Evolutionary conservation across 176 grass and related monocot genomes (phyloP).

Genomic region (Avena eriantha): DNA sequence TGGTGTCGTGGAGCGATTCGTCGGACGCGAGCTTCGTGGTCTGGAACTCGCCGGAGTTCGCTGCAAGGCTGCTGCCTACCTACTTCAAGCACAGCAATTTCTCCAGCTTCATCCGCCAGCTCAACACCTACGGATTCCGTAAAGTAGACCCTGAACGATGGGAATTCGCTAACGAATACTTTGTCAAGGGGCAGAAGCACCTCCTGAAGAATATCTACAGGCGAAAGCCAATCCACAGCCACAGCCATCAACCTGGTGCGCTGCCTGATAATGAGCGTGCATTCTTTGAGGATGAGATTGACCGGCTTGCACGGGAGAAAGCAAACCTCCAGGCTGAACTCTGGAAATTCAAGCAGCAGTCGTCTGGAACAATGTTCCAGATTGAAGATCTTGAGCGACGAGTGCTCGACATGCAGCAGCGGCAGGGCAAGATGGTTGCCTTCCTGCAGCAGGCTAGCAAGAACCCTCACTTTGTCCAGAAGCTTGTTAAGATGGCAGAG

Average conservation of each 20-base stretch:
- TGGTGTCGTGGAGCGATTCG: slow-evolving; percentile 81
- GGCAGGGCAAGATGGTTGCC: slow-evolving; percentile 80
- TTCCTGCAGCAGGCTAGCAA: slow-evolving; percentile 74
- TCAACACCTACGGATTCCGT: slow-evolving; percentile 97
- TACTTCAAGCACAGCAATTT: slow-evolving; percentile 99
- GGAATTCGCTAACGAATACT: slow-evolving; percentile 92
- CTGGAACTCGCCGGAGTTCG: slow-evolving; percentile 81
- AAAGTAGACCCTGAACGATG: slow-evolving; percentile 95
- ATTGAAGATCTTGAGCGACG: slow-evolving; percentile 76
- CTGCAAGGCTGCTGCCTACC: slow-evolving; percentile 64
- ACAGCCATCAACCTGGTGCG: slow-evolving; percentile 65
- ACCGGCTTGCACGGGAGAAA: slow-evolving; percentile 72
- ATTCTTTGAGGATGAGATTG: slow-evolving; percentile 92
- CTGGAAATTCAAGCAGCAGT: slow-evolving; percentile 73
- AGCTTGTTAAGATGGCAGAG: slow-evolving; percentile 90
- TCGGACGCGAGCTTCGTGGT: slow-evolving; percentile 83
- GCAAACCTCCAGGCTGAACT: slow-evolving; percentile 60
- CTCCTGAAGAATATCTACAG: slow-evolving; percentile 89
- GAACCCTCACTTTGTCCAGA: slow-evolving; percentile 78
- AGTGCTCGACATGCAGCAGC: slow-evolving; percentile 76
- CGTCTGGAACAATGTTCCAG: slow-evolving; percentile 69
- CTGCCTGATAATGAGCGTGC: slow-evolving; percentile 64
- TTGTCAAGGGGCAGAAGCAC: slow-evolving; percentile 88
- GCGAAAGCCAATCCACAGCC: slow-evolving; percentile 96
- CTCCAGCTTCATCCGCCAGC: slow-evolving; percentile 99